phyloP scores from a whole-genome alignment of 305 asterid species.

The Andrographis paniculata region DNA sequence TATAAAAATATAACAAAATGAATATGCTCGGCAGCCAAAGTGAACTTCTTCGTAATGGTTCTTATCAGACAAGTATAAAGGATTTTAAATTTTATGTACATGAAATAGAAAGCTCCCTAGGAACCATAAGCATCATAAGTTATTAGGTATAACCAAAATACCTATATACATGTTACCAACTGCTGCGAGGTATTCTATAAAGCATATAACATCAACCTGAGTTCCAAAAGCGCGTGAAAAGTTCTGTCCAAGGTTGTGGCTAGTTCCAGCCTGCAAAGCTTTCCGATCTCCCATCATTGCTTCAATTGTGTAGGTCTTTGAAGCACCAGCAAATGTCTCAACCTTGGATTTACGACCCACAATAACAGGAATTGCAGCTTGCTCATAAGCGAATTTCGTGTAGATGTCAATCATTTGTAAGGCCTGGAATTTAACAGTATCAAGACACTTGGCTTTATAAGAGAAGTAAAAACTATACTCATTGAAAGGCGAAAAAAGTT shows the following conservation, averaged over 20 bases:
- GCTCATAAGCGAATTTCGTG: slow-evolving; percentile 83
- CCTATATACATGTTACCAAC: slow-evolving; percentile 2
- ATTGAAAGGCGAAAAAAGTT: slow-evolving; percentile 4
- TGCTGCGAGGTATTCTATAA: slow-evolving; percentile 9
- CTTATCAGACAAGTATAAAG: slow-evolving; percentile 6
- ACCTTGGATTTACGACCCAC: slow-evolving; percentile 86
- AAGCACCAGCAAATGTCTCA: slow-evolving; percentile 96
- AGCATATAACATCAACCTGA: slow-evolving; percentile 40
- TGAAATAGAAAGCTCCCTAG: no score
- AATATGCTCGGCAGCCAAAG: no score
- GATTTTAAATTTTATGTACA: no score
- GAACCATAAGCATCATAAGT: no score
- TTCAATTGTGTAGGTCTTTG: slow-evolving; percentile 85
- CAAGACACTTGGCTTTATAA: slow-evolving; percentile 19
- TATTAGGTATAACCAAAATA: slow-evolving; percentile 2
- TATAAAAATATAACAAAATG: no score
- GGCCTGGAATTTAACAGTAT: slow-evolving; percentile 56
- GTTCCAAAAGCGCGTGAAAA: slow-evolving; percentile 92
- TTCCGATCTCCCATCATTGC: slow-evolving; percentile 99
- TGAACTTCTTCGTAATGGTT: not conserved
- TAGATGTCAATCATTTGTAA: slow-evolving; percentile 87
- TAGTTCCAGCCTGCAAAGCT: slow-evolving; percentile 97
- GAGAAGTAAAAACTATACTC: slow-evolving; percentile 5
- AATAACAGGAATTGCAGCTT: slow-evolving; percentile 98
- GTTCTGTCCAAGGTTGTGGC: slow-evolving; percentile 98